Percentiles rank a stretch among this genome's conserved stretches.
These are phyloP conservation scores for Naematelia encephala DNA, from an alignment of 768 basidiomycete species.

Conservation along the genomic window DNA sequence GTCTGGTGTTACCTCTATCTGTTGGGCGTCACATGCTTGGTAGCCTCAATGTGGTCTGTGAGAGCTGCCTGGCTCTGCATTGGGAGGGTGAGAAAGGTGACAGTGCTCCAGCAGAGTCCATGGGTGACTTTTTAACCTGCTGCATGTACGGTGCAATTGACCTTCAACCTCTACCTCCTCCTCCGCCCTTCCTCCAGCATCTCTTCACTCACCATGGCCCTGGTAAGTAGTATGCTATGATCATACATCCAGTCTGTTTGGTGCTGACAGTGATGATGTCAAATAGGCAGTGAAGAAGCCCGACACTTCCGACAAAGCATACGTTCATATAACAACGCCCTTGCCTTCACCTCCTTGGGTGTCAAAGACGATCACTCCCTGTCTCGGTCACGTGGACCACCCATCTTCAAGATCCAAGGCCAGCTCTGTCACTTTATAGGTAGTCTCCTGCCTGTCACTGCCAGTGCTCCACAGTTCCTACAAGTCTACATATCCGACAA, in stretches of 20 bases:
- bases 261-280: no score
- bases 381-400: constrained; percentile 1
- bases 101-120: no score
- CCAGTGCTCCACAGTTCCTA: constrained; percentile 6
- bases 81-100: no score
- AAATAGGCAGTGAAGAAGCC: no score
- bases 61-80: no score
- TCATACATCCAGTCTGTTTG: no score
- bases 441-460: neutral
- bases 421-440: constrained; percentile 18
- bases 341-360: constrained; percentile 20
- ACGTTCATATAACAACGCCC: constrained; percentile 23
- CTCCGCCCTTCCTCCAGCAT: neutral
- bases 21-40: no score
- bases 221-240: no score
- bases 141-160: neutral
- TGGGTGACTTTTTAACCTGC: neutral
- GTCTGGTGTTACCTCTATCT: no score
- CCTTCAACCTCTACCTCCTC: constrained; percentile 2
- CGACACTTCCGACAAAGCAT: constrained; percentile 15
- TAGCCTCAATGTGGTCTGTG: no score
- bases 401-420: constrained; percentile 13
- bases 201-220: neutral
- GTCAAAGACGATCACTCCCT: constrained; percentile 6
- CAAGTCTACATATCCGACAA: constrained; percentile 20